These are phyloP conservation scores for Talaromyces amestolkiae DNA, from an alignment of 2,329 filamentous ascomycete species.

Conservation along the genomic window DNA sequence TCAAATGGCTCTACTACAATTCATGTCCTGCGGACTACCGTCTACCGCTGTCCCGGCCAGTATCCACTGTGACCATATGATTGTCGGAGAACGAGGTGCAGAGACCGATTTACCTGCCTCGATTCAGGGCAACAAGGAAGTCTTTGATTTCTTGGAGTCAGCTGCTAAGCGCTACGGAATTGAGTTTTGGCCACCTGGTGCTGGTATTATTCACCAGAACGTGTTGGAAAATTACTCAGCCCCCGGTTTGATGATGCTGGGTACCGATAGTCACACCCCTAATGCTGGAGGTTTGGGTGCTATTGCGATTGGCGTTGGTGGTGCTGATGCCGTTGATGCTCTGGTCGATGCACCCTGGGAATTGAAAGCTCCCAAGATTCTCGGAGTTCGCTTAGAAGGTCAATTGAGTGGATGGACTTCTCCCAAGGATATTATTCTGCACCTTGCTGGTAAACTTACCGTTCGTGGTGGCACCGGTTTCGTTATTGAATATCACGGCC, in stretches of 20 bases:
- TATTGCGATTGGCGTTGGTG: conserved; percentile 94
- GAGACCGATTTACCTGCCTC: conserved; percentile 79
- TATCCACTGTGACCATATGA: conserved; percentile 99
- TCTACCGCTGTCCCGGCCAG: conserved; percentile 91
- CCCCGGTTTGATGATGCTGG: conserved; percentile 98
- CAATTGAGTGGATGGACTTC: conserved; percentile 85
- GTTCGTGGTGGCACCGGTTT: conserved; percentile 92
- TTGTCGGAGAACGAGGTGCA: conserved; percentile 89
- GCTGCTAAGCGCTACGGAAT: conserved; percentile 88
- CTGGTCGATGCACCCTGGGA: conserved; percentile 97
- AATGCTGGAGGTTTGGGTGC: conserved; percentile 94
- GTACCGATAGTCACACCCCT: conserved; percentile 94
- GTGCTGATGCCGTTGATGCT: conserved; percentile 94
- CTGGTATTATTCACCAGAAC: conserved; percentile 95
- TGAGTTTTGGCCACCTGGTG: conserved; percentile 92
- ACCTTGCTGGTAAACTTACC: conserved; percentile 83
- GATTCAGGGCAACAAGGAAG: conserved; percentile 90
- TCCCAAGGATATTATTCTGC: conserved; percentile 92
- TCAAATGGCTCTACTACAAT: conserved; percentile 97
- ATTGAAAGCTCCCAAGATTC: conserved; percentile 85
- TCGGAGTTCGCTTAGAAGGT: conserved; percentile 82
- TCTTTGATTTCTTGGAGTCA: conserved; percentile 95
- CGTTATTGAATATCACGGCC: conserved; percentile 90
- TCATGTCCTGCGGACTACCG: conserved; percentile 93
- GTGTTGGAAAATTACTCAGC: conserved; percentile 96